Base-by-base conservation (phyloP, 2,329 filamentous ascomycete genomes). In the Coniochaeta pulveracea region DNA sequence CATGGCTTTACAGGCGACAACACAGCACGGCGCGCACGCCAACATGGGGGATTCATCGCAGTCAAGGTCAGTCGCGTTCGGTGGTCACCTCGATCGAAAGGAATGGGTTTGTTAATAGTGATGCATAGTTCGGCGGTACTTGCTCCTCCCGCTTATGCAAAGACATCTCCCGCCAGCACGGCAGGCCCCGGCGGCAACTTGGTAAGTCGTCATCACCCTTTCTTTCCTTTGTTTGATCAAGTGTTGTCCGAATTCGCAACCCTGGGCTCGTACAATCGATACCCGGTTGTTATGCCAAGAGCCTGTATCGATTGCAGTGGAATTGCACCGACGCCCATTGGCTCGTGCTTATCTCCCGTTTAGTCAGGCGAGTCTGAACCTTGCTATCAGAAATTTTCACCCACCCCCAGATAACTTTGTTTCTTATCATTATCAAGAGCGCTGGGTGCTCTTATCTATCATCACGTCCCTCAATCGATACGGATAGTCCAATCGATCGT, bases 401-500 rank as follows among this genome's bases (percentile, higher is more conserved):
- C 30, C 14, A 23, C 30, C 30, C 25, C 30, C 30, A 33, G 19
- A 3, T 8, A 17, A 22, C 19, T 15, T 5, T 25, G 19, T 19
- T 33, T 24, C 30, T 33, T 33, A 33, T 33, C 30, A 33, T 16
- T 33, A 33, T 33, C 30, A 24, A 19, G 30, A 17, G 16, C 28
- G 14, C 11, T n/a, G 14, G 18, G 28, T 21, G n/a, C 28, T 19
- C 28, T 31, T 19, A 19, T 31, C 18, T 17, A 31, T 31, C 28
- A 31, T 22, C 28, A 31, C 18, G 28, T 31, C 28, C 28, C 19
- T 31, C 27, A n/a, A n/a, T n/a, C n/a, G n/a, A n/a, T n/a, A n/a
- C n/a, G n/a, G n/a, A n/a, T n/a, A n/a, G n/a, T n/a, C n/a, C n/a
- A n/a, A n/a, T n/a, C n/a, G n/a, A n/a, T n/a, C n/a, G 9, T n/a